Base-by-base conservation (phyloP, 768 basidiomycete species). In the Tylopilus cervinicoccineus region DNA sequence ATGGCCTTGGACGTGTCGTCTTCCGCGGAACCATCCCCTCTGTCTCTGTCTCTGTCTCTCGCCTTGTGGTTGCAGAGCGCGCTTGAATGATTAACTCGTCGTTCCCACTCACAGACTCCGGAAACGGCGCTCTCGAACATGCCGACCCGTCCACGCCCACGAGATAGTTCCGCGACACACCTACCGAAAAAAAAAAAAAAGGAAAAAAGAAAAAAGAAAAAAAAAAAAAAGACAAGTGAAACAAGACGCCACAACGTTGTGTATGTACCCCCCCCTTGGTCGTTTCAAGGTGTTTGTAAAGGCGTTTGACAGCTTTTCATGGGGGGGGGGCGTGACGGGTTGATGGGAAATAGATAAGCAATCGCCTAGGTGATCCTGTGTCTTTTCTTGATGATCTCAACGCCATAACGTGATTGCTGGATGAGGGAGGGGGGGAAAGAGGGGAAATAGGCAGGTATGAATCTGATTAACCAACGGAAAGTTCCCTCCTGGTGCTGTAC, bases 251-350 rank as follows among this genome's bases (percentile, higher is more conserved):
- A 36, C 34, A 4, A 34, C 26, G 26, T 3, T 9, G 33, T 17
- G 33, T 34, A 34, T 34, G 34, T 27, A 27, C 9, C 5, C 26
- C 26, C 26, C 26, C 26, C 5, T 27, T n/a, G 26, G 5, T 19
- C 13, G 49, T 50, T 50, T 50, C 49, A 50, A 45, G 43, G 38
- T 22, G 13, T 5, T 20, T 23, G 22, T 38, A 43, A 19, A 19
- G 0, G 5, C 5, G 23, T 16, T 10, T 27, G 22, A 31, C 39
- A 24, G 37, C 9, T 32, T 17, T 39, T 13, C 5, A 26, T 9
- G 17, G 5, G 14, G 19, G 1, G n/a, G 9, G 23, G 23, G 20
- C 6, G 6, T 43, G 31, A 23, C 16, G 19, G 14, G 4, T 24
- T 26, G 17, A 26, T 33, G 31, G 33, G 33, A n/a, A 48, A 32